Conservation (phyloP, 345 rosid genomes). For the Aegle marmelos region DNA sequence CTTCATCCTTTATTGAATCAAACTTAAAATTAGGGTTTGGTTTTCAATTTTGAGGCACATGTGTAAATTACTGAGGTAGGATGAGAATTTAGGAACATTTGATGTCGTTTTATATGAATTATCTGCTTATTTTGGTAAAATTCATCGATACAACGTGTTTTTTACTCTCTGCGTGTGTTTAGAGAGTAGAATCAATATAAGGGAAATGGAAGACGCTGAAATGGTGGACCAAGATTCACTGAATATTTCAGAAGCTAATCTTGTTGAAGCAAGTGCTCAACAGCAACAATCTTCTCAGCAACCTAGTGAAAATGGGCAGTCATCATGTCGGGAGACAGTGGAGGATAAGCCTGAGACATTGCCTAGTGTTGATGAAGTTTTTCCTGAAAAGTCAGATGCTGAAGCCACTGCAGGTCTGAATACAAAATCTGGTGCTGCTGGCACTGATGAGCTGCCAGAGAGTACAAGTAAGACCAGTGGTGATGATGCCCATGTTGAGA, state of each 20-base stretch:
- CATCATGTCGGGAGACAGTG: slow-evolving; percentile 11
- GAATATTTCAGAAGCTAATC: slow-evolving; percentile 24
- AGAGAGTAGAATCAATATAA: slow-evolving; percentile 16
- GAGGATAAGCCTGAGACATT: slow-evolving; percentile 37
- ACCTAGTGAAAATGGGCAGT: slow-evolving; percentile 26
- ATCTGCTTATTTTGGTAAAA: background rate
- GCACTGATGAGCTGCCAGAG: slow-evolving; percentile 16
- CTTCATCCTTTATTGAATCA: background rate
- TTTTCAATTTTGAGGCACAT: background rate
- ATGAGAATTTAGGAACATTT: background rate
- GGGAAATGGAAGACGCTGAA: slow-evolving; percentile 50
- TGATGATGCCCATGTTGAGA: slow-evolving; percentile 1
- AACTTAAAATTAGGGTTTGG: slow-evolving; percentile 16
- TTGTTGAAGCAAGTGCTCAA: slow-evolving; percentile 28
- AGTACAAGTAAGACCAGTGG: slow-evolving; percentile 22
- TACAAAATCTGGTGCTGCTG: slow-evolving; percentile 6
- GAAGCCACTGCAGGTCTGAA: slow-evolving; percentile 11
- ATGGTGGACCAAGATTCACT: slow-evolving; percentile 36
- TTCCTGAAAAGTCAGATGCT: slow-evolving; percentile 17
- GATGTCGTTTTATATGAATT: background rate
- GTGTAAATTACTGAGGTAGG: background rate
- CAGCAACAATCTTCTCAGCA: slow-evolving; percentile 22
- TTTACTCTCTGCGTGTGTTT: background rate
- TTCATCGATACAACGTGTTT: background rate
- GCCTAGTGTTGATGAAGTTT: slow-evolving; percentile 33